Evolutionary conservation across 1,139 yeast genomes (phyloP).

Genomic region (Casaregolazyma suthepensis): DNA sequence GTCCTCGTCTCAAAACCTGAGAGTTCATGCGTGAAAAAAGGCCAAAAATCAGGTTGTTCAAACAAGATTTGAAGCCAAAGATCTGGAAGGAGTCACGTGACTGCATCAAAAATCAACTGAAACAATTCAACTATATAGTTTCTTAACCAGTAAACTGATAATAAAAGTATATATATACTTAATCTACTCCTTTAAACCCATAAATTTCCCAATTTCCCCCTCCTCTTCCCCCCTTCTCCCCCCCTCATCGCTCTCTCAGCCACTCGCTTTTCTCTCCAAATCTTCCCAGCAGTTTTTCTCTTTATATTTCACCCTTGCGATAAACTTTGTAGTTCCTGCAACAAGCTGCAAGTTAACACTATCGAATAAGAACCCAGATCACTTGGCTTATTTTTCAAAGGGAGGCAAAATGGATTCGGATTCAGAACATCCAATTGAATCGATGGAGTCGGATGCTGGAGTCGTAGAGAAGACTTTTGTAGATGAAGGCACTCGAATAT

Average conservation of each 20-base stretch:
- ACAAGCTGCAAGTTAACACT: neutral
- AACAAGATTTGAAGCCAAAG: neutral
- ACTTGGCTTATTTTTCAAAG: neutral
- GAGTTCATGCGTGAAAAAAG: neutral
- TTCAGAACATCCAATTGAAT: neutral
- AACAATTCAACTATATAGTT: neutral
- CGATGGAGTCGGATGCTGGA: neutral
- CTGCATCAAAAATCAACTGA: neutral
- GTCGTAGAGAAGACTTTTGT: neutral
- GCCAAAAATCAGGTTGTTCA: neutral
- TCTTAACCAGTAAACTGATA: neutral
- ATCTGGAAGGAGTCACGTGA: neutral
- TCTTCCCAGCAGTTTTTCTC: neutral
- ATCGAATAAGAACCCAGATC: neutral
- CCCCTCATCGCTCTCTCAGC: neutral
- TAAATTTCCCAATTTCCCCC: neutral
- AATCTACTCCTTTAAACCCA: neutral
- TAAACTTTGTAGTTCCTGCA: neutral
- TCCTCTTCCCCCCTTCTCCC: neutral
- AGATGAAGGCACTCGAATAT: conserved; percentile 4
- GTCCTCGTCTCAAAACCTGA: neutral
- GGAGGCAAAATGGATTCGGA: neutral
- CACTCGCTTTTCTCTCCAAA: neutral
- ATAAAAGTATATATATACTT: neutral
- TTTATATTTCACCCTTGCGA: neutral